phyloP scores from a whole-genome alignment of 169 alveolate species.

The Plasmodium billcollinsi region DNA sequence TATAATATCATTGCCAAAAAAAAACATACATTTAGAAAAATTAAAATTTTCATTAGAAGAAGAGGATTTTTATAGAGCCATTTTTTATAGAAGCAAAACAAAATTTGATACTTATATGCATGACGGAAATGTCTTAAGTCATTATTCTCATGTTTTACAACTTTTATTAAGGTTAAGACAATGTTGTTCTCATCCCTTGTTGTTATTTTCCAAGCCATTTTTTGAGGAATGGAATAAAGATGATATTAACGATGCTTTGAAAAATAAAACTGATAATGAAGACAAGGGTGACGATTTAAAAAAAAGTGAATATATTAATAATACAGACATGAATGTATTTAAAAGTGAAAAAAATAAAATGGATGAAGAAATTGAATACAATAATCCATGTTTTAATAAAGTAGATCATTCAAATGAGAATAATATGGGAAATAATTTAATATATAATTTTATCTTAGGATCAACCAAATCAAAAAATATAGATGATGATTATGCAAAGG shows the following conservation, averaged over 20 bases:
- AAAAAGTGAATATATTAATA: not conserved
- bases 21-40: slow-evolving; percentile 84
- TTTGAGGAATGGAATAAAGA: slow-evolving; percentile 71
- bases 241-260: slow-evolving; percentile 21
- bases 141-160: slow-evolving; percentile 88
- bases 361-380: not conserved
- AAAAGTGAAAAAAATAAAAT: not conserved
- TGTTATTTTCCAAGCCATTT: slow-evolving; percentile 71
- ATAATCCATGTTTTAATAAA: not conserved
- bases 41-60: slow-evolving; percentile 86
- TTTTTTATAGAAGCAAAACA: slow-evolving; percentile 81
- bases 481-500: slow-evolving; percentile 31
- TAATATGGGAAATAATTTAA: slow-evolving; percentile 13
- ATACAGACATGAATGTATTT: not conserved
- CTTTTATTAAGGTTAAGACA: slow-evolving; percentile 87
- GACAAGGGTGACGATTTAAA: not conserved
- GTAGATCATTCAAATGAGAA: not conserved
- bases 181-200: slow-evolving; percentile 88
- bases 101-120: slow-evolving; percentile 82
- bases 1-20: slow-evolving; percentile 89
- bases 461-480: slow-evolving; percentile 36
- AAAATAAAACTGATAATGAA: slow-evolving; percentile 1
- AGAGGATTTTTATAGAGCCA: slow-evolving; percentile 78
- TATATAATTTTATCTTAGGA: slow-evolving; percentile 52
- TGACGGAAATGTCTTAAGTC: slow-evolving; percentile 83